Evolutionary conservation across 805 yeast species (phyloP), one percentile per base, ranked within the genome.

Genomic region (Deakozyma indianensis): DNA sequence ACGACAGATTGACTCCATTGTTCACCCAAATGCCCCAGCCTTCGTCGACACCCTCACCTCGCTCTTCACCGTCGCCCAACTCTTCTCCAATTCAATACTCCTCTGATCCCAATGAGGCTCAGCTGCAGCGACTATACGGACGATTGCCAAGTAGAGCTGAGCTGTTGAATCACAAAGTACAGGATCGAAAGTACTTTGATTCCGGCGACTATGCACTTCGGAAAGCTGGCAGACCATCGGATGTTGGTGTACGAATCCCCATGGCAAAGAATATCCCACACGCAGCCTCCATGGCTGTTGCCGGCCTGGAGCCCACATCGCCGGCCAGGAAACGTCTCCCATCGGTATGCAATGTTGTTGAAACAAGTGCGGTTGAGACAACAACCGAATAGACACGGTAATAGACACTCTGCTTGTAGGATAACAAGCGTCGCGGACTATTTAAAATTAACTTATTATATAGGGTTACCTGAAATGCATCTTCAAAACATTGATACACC

Each of bases 191-290:
- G 64, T 87, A 80, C 63, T 88, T 87, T 58, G 96, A 87, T 58
- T 81, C 94, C 51, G 96, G 96, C 18, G 96, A 87, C 64, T 87
- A 87, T 61, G 95, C 95, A 14, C 74, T 87, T 75, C 83, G 64
- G 42, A 59, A 64, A 43, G 67, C 67, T 40, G 67, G 65, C 35
- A 55, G 48, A 43, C 51, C 56, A 5, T 49, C 53, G 14, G 53
- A 56, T 18, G 43, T 55, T n/a, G 60, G 60, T 2, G 47, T 56
- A 9, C 55, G 53, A 27, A 59, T 55, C 32, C 60, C 60, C n/a
- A 54, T 50, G 4, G 61, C 60, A 1, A 56, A 54, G 28, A 49
- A 54, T 40, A 56, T 56, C 32, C 60, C 60, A 4, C 59, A 55
- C 18, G 18, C 5, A 20, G 38, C 38, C 38, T 9, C 18, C 18